Evolutionary conservation across 1,284 basidiomycete species (phyloP), one percentile per base, ranked within the genome.

Genomic region (Rhodotorula mucilaginosa): DNA sequence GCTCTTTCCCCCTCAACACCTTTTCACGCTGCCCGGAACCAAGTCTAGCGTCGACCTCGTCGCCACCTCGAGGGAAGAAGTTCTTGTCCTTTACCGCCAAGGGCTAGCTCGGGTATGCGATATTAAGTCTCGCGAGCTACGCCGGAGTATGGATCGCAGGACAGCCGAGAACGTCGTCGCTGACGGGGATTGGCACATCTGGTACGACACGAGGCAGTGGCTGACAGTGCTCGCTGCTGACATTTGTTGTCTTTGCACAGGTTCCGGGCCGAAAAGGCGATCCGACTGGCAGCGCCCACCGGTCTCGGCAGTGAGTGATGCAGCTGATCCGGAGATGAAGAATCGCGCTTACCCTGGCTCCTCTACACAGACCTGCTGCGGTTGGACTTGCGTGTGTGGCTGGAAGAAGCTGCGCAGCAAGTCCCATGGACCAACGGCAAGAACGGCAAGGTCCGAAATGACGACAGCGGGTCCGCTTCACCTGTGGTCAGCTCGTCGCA

Each of bases 51-150:
- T 97, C 18, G 82, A 84, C 26, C 82, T 85, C 49, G 81, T 96
- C 31, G 91, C 88, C 74, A 81, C 92, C 2, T 85, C 87, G 3
- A 88, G 85, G 21, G 85, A 90, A 67, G 89, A 92, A 74, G 81
- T 98, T 34, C 79, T 97, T 61, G 82, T 96, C 10, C 82, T 89
- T 1, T 98, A 97, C 79, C 84, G 84, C 3, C 89, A 92, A 74
- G 87, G 86, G 5, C 87, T 89, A 67, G 90, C 91, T 4, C 84
- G 96, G 46, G 82, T 95, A 2, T 99, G 96, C 93, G 91, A 97
- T 79, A 83, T 90, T n/a, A 86, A 88, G 70, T 90, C 89, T 0
- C 86, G 87, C 64, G 93, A 97, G 79, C 90, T 98, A 77, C 87
- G 93, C 83, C 84, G 94, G 54, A 91, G 92, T 0, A 91, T 92